A percentile compares a stretch with the other conserved stretches of the same genome.
phyloP scores from a whole-genome alignment of 1,139 yeast species.

The Debaryomyces psychrophilus region DNA sequence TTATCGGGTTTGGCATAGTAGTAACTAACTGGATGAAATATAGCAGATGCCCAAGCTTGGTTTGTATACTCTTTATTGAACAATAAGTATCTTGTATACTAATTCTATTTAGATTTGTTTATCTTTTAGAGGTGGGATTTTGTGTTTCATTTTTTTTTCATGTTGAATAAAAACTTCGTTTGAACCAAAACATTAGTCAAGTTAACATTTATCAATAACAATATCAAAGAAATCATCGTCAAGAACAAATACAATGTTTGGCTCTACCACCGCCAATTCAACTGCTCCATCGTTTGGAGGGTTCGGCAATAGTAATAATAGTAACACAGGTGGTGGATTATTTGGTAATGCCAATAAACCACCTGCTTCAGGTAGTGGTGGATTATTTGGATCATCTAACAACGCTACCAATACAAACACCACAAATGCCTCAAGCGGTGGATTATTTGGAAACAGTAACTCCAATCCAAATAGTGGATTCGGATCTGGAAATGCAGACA shows the following conservation, averaged over 20 bases:
- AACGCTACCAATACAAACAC: constrained; percentile 17
- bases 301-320: constrained; percentile 17
- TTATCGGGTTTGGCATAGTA: not conserved
- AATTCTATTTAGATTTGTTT: not conserved
- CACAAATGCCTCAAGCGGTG: constrained; percentile 12
- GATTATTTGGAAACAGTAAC: constrained; percentile 19
- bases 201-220: not conserved
- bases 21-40: not conserved
- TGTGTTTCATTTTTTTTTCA: constrained; percentile 9
- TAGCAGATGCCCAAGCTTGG: not conserved
- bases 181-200: constrained; percentile 1
- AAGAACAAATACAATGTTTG: constrained; percentile 19
- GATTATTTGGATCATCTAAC: constrained; percentile 26
- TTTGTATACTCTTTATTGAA: not conserved
- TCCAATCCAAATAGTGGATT: constrained; percentile 29
- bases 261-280: constrained; percentile 18
- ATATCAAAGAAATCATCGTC: not conserved
- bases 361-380: constrained; percentile 20
- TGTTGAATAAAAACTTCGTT: not conserved
- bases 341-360: constrained; percentile 16
- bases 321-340: constrained; percentile 6
- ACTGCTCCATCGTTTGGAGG: constrained; percentile 21
- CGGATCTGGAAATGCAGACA: constrained; percentile 15
- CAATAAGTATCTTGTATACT: not conserved
- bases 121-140: constrained; percentile 1